phyloP scores from a whole-genome alignment of 2,329 filamentous ascomycete genomes.

The Venturiaceae sp. region DNA sequence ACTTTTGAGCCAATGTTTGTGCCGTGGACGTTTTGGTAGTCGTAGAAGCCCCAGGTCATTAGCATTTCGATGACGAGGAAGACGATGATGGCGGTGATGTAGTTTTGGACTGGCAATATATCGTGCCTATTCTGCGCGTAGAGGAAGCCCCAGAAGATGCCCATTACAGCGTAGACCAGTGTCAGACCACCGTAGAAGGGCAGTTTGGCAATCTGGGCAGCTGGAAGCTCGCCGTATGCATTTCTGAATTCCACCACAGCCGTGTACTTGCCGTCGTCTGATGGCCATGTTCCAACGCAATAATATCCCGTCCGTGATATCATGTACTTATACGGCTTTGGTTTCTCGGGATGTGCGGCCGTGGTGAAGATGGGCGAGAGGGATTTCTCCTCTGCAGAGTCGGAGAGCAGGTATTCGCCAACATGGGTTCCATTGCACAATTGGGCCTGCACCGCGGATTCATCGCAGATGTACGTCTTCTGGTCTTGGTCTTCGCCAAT shows the following conservation, averaged over 20 bases:
- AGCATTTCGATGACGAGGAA: constrained; percentile 95
- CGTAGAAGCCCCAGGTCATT: constrained; percentile 98
- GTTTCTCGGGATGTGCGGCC: constrained; percentile 71
- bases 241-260: constrained; percentile 89
- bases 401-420: constrained; percentile 73
- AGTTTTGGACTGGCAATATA: constrained; percentile 95
- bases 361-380: constrained; percentile 65
- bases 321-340: constrained; percentile 66
- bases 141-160: constrained; percentile 83
- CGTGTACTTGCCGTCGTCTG: constrained; percentile 55
- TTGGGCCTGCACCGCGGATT: constrained; percentile 55
- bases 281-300: constrained; percentile 75
- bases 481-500: constrained; percentile 41
- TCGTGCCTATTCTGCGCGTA: constrained; percentile 92
- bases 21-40: constrained; percentile 87
- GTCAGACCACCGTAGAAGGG: constrained; percentile 95
- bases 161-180: constrained; percentile 83
- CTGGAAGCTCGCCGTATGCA: constrained; percentile 89
- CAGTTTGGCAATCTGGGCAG: constrained; percentile 90
- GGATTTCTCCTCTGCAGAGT: constrained; percentile 64
- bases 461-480: constrained; percentile 67
- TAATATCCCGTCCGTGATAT: constrained; percentile 93
- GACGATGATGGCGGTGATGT: constrained; percentile 92
- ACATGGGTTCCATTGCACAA: constrained; percentile 69
- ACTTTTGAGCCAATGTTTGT: constrained; percentile 74